A percentile compares a stretch with the other conserved stretches of the same genome.
Conservation (phyloP, 805 yeast genomes). For the Ogataea populi-albae region DNA sequence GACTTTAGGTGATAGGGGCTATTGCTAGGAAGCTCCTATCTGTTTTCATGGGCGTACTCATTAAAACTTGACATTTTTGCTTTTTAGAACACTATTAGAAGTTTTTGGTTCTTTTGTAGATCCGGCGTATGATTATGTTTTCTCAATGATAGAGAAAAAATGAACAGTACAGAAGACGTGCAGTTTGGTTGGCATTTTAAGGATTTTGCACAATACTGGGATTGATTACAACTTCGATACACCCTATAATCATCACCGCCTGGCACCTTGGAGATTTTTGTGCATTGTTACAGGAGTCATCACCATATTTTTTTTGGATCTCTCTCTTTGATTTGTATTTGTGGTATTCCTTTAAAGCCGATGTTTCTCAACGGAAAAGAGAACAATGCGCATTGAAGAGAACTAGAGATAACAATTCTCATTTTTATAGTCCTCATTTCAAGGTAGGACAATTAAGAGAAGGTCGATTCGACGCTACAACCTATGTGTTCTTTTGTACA, state of each 20-base stretch:
- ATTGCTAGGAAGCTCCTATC: conserved; percentile 46
- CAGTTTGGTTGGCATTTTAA: conserved; percentile 35
- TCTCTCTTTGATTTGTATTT: conserved; percentile 46
- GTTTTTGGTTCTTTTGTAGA: conserved; percentile 33
- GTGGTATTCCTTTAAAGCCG: conserved; percentile 50
- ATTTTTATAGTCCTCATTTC: conserved; percentile 28
- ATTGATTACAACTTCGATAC: conserved; percentile 54
- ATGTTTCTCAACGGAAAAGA: conserved; percentile 39
- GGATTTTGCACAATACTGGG: conserved; percentile 51
- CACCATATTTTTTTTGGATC: conserved; percentile 52
- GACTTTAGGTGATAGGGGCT: conserved; percentile 43
- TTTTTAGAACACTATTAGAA: conserved; percentile 50
- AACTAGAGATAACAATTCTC: conserved; percentile 16
- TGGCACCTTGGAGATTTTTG: conserved; percentile 58
- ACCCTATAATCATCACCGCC: conserved; percentile 39
- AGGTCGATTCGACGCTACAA: conserved; percentile 31
- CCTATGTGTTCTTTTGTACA: conserved; percentile 39
- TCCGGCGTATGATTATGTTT: conserved; percentile 35
- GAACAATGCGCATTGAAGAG: conserved; percentile 33
- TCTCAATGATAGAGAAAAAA: conserved; percentile 37
- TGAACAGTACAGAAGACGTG: conserved; percentile 29
- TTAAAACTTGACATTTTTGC: conserved; percentile 43
- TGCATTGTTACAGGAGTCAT: conserved; percentile 59
- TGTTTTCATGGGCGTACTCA: conserved; percentile 43
- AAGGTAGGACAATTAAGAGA: conserved; percentile 28